Percentiles rank a stretch among this genome's conserved stretches.
phyloP scores from a whole-genome alignment of 176 grass and related monocot species.

The Avena sativa region DNA sequence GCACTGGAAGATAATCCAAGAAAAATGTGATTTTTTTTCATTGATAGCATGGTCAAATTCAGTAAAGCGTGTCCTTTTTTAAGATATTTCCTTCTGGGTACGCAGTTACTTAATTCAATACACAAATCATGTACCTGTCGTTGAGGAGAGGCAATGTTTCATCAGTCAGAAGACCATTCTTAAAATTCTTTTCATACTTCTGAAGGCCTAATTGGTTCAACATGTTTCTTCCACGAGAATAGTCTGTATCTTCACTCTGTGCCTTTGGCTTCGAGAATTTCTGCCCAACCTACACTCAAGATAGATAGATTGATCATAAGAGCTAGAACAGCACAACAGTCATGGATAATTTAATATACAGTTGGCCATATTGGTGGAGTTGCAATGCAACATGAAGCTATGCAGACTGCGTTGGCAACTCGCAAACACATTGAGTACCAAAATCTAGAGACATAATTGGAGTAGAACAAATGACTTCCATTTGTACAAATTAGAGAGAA shows the following conservation, averaged over 20 bases:
- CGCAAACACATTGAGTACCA: constrained; percentile 9
- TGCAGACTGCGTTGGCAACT: neutral
- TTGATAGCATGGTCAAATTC: neutral
- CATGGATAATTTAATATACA: constrained; percentile 16
- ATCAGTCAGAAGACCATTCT: constrained; percentile 94
- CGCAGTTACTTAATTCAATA: neutral
- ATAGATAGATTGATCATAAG: constrained; percentile 13
- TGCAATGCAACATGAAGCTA: constrained; percentile 18
- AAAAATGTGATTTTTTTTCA: neutral
- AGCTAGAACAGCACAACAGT: constrained; percentile 21
- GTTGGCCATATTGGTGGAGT: neutral
- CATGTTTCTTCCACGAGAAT: constrained; percentile 78
- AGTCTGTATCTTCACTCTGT: constrained; percentile 67
- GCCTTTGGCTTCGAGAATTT: constrained; percentile 86
- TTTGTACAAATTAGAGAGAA: neutral
- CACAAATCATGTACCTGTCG: constrained; percentile 58
- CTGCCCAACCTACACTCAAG: constrained; percentile 74
- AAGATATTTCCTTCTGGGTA: neutral
- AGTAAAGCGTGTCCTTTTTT: neutral
- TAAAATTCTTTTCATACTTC: constrained; percentile 98
- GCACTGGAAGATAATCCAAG: constrained; percentile 57
- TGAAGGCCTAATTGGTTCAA: constrained; percentile 81
- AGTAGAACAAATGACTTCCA: neutral
- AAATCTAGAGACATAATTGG: constrained; percentile 17
- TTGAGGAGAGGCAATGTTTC: constrained; percentile 83